phyloP scores from a whole-genome alignment of 2,329 filamentous ascomycete species.

The Talaromyces sp. region DNA sequence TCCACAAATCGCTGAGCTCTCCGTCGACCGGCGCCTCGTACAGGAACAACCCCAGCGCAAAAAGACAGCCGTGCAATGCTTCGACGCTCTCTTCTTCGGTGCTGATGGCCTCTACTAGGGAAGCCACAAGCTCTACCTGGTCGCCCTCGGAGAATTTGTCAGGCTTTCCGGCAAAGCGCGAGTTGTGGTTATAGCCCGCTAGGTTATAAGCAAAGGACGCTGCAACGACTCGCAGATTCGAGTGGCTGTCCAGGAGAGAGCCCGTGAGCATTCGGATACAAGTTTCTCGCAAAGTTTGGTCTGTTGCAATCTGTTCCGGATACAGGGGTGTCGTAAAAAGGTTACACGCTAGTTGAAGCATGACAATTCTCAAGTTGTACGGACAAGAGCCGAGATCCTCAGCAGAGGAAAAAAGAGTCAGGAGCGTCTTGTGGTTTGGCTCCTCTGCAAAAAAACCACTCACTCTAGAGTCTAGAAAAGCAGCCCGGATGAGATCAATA shows the following conservation, averaged over 20 bases:
- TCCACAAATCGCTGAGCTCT: conserved; percentile 73
- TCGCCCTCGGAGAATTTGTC: conserved; percentile 62
- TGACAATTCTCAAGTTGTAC: conserved; percentile 77
- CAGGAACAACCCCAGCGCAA: conserved; percentile 69
- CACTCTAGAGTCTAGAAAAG: conserved; percentile 70
- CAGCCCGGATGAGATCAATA: conserved; percentile 77
- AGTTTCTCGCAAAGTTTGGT: conserved; percentile 48
- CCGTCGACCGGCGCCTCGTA: conserved; percentile 67
- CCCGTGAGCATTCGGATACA: conserved; percentile 67
- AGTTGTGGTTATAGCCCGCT: conserved; percentile 62
- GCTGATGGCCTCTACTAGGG: conserved; percentile 68
- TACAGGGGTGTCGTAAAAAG: conserved; percentile 73
- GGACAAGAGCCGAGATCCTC: conserved; percentile 57
- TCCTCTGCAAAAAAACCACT: conserved; percentile 82
- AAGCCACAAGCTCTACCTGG: conserved; percentile 76
- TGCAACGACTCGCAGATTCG: conserved; percentile 75
- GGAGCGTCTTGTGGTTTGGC: conserved; percentile 56
- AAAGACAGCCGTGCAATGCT: conserved; percentile 68
- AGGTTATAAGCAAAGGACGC: conserved; percentile 82
- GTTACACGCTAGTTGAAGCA: conserved; percentile 78
- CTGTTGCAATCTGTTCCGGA: conserved; percentile 55
- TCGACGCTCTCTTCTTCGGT: conserved; percentile 54
- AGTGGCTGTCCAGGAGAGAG: conserved; percentile 70
- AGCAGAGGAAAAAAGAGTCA: conserved; percentile 50
- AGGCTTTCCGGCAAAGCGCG: conserved; percentile 52